Evolutionary conservation across 331 rosid species (phyloP).

Genomic region (Ulmus americana): DNA sequence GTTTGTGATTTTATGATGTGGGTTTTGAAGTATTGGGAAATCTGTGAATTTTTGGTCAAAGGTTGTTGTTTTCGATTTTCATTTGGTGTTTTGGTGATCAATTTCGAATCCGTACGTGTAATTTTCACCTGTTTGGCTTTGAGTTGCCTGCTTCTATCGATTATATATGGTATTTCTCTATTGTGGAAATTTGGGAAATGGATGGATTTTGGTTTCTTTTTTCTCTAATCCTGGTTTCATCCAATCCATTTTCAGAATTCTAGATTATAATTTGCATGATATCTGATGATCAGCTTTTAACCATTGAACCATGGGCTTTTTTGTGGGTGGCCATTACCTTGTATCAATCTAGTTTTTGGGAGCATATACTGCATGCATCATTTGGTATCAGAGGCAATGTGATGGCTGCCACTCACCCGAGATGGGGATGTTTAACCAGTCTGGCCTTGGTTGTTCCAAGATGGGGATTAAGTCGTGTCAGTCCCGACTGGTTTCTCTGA

Average conservation of each 20-base stretch:
- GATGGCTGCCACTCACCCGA: too few relatives aligned
- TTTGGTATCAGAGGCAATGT: too few relatives aligned
- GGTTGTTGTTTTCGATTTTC: constrained; percentile 18
- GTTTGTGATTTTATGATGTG: constrained; percentile 23
- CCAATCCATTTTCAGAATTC: background rate
- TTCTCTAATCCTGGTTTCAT: background rate
- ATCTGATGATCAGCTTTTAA: too few relatives aligned
- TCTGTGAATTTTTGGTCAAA: background rate
- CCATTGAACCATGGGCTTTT: too few relatives aligned
- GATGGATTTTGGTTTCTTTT: background rate
- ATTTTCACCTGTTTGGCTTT: background rate
- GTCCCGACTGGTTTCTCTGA: background rate
- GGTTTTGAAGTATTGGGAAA: constrained; percentile 12
- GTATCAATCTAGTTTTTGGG: too few relatives aligned
- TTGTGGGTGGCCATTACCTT: too few relatives aligned
- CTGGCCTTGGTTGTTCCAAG: too few relatives aligned
- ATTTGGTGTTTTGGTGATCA: constrained; percentile 3
- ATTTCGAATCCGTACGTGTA: constrained; percentile 17
- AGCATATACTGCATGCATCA: too few relatives aligned
- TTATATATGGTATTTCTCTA: background rate
- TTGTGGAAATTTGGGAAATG: constrained; percentile 1
- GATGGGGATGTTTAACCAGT: too few relatives aligned
- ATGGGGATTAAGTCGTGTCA: too few relatives aligned
- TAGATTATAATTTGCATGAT: background rate
- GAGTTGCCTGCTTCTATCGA: background rate